phyloP scores from a whole-genome alignment of 495 filamentous ascomycete species.

The Podospora australis region DNA sequence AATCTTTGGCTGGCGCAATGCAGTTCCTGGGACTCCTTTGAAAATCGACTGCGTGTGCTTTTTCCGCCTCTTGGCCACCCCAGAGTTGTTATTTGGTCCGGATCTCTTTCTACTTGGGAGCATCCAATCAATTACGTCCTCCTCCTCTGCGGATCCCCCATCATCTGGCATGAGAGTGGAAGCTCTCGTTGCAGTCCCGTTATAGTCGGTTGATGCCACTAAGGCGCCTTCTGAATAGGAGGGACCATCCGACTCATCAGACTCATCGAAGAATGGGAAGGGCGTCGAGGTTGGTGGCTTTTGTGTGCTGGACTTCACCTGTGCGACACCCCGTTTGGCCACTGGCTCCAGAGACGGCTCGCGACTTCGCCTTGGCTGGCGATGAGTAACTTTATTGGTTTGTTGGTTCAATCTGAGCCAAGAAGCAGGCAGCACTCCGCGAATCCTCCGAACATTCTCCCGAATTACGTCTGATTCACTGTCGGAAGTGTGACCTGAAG shows the following conservation, averaged over 20 bases:
- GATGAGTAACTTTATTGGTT: slow-evolving; percentile 22
- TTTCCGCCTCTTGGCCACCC: slow-evolving; percentile 20
- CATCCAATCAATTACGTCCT: slow-evolving; percentile 51
- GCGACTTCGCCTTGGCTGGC: slow-evolving; percentile 33
- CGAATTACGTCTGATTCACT: slow-evolving; percentile 41
- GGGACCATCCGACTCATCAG: slow-evolving; percentile 31
- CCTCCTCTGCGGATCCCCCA: slow-evolving; percentile 41
- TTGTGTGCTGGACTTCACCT: slow-evolving; percentile 25
- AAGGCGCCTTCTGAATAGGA: slow-evolving; percentile 11
- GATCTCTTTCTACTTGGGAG: slow-evolving; percentile 34
- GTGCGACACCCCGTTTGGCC: slow-evolving; percentile 52
- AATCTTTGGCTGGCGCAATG: slow-evolving; percentile 38
- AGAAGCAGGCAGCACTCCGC: slow-evolving; percentile 85
- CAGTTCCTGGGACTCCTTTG: slow-evolving; percentile 19
- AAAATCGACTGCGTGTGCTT: slow-evolving; percentile 24
- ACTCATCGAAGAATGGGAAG: slow-evolving; percentile 44
- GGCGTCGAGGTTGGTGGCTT: slow-evolving; percentile 15
- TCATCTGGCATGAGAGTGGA: slow-evolving; percentile 25
- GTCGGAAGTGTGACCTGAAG: slow-evolving; percentile 18
- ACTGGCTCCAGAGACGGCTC: slow-evolving; percentile 25
- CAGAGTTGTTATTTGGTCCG: slow-evolving; percentile 10
- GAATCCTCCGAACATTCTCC: slow-evolving; percentile 49
- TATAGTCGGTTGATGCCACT: not conserved
- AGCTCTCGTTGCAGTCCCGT: not conserved
- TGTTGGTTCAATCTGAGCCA: slow-evolving; percentile 70